phyloP scores from a whole-genome alignment of 1,284 basidiomycete species.

The Xerocomus amazonicus region DNA sequence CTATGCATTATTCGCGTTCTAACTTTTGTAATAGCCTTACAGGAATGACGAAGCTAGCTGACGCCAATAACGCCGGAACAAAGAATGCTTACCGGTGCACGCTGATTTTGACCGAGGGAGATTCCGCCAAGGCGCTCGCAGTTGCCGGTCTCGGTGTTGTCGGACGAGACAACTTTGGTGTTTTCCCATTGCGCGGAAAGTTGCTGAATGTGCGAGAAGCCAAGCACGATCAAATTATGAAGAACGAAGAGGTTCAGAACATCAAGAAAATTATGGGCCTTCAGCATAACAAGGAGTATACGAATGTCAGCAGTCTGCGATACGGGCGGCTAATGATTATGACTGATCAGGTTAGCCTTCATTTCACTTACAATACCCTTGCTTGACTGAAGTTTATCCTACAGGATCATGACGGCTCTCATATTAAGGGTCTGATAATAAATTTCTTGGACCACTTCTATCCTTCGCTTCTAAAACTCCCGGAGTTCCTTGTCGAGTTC shows the following conservation, averaged over 20 bases:
- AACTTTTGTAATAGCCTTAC: conserved; percentile 56
- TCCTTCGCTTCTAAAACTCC: conserved; percentile 89
- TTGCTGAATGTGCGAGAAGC: conserved; percentile 97
- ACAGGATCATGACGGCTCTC: conserved; percentile 98
- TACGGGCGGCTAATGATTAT: conserved; percentile 99
- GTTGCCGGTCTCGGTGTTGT: conserved; percentile 94
- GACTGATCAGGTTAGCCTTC: conserved; percentile 85
- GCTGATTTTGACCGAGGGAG: conserved; percentile 97
- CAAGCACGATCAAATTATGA: conserved; percentile 93
- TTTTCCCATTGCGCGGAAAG: conserved; percentile 97
- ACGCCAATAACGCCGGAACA: conserved; percentile 97
- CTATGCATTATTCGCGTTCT: conserved; percentile 5
- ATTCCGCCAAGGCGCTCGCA: conserved; percentile 96
- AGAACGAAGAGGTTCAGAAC: conserved; percentile 95
- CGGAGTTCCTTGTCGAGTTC: conserved; percentile 96
- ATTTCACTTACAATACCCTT: conserved; percentile 13
- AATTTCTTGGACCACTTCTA: conserved; percentile 98
- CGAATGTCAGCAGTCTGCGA: conserved; percentile 67
- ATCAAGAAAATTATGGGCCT: conserved; percentile 99
- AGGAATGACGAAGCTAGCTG: conserved; percentile 91
- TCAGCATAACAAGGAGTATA: conserved; percentile 91
- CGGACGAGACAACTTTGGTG: conserved; percentile 95
- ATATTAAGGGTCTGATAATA: conserved; percentile 98
- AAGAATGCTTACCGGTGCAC: conserved; percentile 83
- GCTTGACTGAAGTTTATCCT: conserved; percentile 7